Base-by-base conservation (phyloP, 495 filamentous ascomycete genomes). In the Penicillium pancosmium region DNA sequence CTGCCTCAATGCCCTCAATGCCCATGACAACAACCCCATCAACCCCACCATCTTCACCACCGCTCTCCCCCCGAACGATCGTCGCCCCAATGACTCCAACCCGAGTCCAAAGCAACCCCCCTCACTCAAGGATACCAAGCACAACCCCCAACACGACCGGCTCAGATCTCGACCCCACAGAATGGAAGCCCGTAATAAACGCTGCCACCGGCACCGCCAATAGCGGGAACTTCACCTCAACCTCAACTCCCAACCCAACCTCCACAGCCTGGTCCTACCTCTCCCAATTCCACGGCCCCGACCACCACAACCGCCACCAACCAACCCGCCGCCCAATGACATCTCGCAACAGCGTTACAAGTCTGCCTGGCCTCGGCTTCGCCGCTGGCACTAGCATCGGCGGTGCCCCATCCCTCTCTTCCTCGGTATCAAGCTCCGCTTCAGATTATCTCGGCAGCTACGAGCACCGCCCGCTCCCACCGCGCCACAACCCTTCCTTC, bases 141-240 rank as follows among this genome's bases (percentile, higher is more conserved):
- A 67, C 72, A 51, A 50, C 65, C 52, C 73, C 77, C 55, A 67
- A 76, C n/a, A 7, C 15, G 43, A 63, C 63, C 72, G 76, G 74
- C 55, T 67, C 78, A 63, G 81, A 84, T 82, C 78, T 80, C 57
- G 81, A 84, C 68, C 81, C 81, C 63, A 78, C 79, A 52, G 81
- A 84, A 69, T 84, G 81, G 81, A 83, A 84, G 72, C 81, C 81
- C n/a, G 73, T 79, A 64, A 72, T 79, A 81, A 48, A 9, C 51
- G 57, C 31, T 27, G 19, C 54, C 38, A 48, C 66, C 44, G n/a
- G n/a, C n/a, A n/a, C n/a, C n/a, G n/a, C n/a, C n/a, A n/a, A n/a
- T n/a, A 44, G 27, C 50, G 31, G 33, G 3, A 50, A 21, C 3
- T 31, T 56, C 23, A 66, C 56, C 44, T 63, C 68, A 44, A 44